A percentile compares a stretch with the other conserved stretches of the same genome.
These are phyloP conservation scores for Euphorbia celastroides DNA, from an alignment of 441 rosid species.

Conservation along the genomic window DNA sequence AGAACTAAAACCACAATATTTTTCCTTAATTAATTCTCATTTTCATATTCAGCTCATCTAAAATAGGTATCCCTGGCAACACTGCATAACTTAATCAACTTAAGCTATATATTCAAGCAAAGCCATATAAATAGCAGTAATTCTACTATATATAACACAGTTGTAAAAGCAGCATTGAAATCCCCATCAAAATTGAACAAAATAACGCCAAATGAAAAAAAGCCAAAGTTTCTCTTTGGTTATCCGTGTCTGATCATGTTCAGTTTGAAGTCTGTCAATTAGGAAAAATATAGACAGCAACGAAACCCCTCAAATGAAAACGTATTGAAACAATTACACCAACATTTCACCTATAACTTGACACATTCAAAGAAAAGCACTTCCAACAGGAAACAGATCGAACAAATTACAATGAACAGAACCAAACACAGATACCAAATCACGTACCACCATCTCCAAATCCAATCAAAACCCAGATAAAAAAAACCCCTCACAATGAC, in stretches of 20 bases:
- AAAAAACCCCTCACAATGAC: conserved; percentile 1
- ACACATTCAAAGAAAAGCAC: too few relatives aligned
- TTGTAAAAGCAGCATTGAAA: not conserved
- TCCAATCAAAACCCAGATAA: conserved; percentile 23
- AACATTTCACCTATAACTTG: not conserved
- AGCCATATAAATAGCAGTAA: not conserved
- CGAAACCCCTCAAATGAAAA: not conserved
- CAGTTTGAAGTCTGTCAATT: too few relatives aligned
- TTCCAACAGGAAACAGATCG: not conserved
- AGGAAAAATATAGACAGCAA: not conserved
- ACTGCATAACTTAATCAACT: not conserved
- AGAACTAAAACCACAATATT: not conserved
- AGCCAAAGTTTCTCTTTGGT: too few relatives aligned
- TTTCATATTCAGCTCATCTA: not conserved
- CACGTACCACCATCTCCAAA: conserved; percentile 12
- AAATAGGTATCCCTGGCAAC: not conserved
- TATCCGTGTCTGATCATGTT: too few relatives aligned
- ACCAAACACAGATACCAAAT: not conserved
- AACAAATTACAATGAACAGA: not conserved
- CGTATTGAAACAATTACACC: not conserved
- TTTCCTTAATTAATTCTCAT: not conserved
- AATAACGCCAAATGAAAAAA: not conserved
- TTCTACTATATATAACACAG: not conserved
- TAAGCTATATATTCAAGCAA: not conserved
- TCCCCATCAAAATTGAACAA: not conserved